Base-by-base conservation (phyloP, 1,139 yeast species). In the Chernovozyma aurita region DNA sequence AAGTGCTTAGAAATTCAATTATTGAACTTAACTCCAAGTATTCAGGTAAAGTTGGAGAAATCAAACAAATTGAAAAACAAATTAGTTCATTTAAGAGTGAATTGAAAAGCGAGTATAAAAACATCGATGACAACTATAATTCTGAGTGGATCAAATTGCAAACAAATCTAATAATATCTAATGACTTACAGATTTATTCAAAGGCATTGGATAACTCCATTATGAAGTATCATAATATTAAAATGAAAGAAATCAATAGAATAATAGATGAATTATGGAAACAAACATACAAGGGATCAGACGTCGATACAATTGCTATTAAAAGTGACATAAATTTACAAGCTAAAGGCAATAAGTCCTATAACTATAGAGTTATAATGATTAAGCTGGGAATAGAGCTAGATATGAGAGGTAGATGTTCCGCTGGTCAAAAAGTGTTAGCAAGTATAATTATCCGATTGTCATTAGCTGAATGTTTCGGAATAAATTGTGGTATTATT, bases 351-450 rank as follows among this genome's bases (percentile, higher is more conserved):
- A 80, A 80, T 37, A 65, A 92, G 38, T 77, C 95, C 1, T 90
- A 90, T 58, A 90, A 92, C 55, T 92, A 92, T 55, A 72, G 97
- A 29, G 97, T 94, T 17, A 95, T 92, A 14, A 94, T 94, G 98
- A 79, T 80, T 43, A 94, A 94, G 54, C 87, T 85, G 48, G 94
- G 85, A 37, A 84, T 80, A 1, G 98, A 92, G 56, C 65, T 94
- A 32, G 99, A 94, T 53, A 94, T 94, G 99, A 74, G 98, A 45
- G 99, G 98, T 1, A 67, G 98, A 39, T 94, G 99, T 57, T 87
- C 97, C 2, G 98, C 98, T 0, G 99, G 99, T 1, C 99, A 94
- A 58, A 87, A 88, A 54, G 97, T 94, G 2, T 65, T 94, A 38
- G 96, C 98, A 0, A 83, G 95, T 38, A 88, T 94, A 36, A 80